Evolutionary conservation across 805 yeast species (phyloP), one percentile per base, ranked within the genome.

Genomic region (Wickerhamomyces rabaulensis): DNA sequence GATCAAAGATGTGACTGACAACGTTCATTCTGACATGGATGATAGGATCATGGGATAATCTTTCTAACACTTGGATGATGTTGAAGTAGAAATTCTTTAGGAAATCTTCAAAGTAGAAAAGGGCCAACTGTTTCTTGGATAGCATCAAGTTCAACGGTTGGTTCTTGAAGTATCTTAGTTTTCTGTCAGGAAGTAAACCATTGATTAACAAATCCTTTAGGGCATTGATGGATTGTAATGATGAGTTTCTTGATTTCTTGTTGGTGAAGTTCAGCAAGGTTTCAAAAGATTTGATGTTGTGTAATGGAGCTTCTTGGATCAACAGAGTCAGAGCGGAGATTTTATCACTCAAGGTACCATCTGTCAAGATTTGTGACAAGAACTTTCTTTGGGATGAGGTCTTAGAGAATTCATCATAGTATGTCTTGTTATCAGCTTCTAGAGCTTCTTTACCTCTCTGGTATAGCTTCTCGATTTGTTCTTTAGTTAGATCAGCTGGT

Each of bases 341-440:
- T 69, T 94, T 90, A 83, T 94, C 99, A 57, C 82, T 84, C 57
- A 92, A 74, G 0, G 99, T 94, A 87, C 99, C 99, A 54, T 81
- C 84, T 6, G 90, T 75, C 58, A 94, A 76, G 55, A 94, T 84
- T 66, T 92, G 95, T 1, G 92, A 78, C 73, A 89, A 79, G 65
- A 92, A 92, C 73, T 87, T 84, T 62, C 80, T 82, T 70, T 87
- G 97, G 6, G 95, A 86, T 36, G 84, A 80, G 46, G 83, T 78
- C 53, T 81, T 81, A 46, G 86, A 78, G 62, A 84, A 84, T 62
- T 84, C 95, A 50, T 81, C 83, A 51, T 79, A 75, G 63, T 87
- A 92, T 0, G 73, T 58, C 47, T 76, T 74, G 64, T 88, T 89
- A 49, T 94, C 98, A 16, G 69, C 67, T 45, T 84, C 85, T 21